phyloP scores from a whole-genome alignment of 2,329 filamentous ascomycete genomes.

The Colletotrichum musicola region DNA sequence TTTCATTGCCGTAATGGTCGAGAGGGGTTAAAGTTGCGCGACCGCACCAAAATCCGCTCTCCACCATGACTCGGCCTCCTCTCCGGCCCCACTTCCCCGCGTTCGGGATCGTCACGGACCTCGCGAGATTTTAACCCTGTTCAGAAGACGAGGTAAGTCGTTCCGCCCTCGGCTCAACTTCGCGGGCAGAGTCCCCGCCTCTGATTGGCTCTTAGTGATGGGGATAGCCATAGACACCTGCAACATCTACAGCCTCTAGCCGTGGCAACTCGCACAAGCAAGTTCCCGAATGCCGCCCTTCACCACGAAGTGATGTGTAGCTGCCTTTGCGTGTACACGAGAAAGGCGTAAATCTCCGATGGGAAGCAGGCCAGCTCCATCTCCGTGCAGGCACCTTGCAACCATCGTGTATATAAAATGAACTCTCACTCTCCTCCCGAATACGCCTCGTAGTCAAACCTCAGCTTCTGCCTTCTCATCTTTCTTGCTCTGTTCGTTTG shows the following conservation, averaged over 20 bases:
- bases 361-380: neutral
- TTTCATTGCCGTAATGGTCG: fast-evolving
- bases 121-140: neutral
- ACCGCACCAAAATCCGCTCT: too few species aligned
- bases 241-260: constrained; percentile 22
- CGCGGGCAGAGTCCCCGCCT: neutral
- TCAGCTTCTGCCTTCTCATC: neutral
- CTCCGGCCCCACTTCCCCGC: constrained; percentile 30
- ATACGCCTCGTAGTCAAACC: neutral
- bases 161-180: neutral
- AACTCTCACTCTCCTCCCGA: neutral
- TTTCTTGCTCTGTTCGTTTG: neutral
- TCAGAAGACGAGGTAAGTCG: neutral
- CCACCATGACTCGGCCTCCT: constrained; percentile 25
- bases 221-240: neutral
- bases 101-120: constrained; percentile 22
- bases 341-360: too few species aligned
- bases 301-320: neutral
- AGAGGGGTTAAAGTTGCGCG: neutral
- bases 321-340: neutral
- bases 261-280: constrained; percentile 8
- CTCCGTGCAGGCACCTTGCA: neutral
- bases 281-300: constrained; percentile 5
- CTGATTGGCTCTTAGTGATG: neutral
- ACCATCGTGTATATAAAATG: constrained; percentile 8